Conservation (phyloP, 2,329 filamentous ascomycete genomes). For the Blastomyces percursus region DNA sequence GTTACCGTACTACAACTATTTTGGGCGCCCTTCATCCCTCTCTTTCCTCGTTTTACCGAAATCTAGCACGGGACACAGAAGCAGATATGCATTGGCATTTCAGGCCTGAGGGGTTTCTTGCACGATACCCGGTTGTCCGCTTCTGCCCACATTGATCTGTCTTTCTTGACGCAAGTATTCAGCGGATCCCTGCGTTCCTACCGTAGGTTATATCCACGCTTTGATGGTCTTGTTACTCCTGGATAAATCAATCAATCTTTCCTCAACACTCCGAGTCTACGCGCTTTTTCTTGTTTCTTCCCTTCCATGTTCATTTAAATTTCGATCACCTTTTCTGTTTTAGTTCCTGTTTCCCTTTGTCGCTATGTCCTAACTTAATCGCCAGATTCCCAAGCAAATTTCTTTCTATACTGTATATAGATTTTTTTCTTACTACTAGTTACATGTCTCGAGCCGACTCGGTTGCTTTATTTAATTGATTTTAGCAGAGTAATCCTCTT, state of each 20-base stretch:
- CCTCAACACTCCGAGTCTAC: background rate
- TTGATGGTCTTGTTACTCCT: too few species aligned
- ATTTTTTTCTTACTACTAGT: background rate
- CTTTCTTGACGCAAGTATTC: background rate
- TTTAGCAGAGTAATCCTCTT: background rate
- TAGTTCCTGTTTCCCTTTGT: background rate
- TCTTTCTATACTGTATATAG: conserved; percentile 2
- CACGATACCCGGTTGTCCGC: background rate
- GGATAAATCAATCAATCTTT: background rate
- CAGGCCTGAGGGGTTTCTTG: background rate
- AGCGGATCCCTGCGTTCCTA: background rate
- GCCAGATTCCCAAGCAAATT: background rate
- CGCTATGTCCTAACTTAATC: background rate
- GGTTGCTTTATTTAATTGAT: background rate
- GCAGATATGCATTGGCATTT: background rate
- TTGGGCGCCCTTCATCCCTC: background rate
- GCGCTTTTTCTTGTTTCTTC: background rate
- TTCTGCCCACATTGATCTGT: background rate
- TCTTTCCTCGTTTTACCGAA: background rate
- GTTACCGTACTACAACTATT: background rate
- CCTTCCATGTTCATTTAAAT: background rate
- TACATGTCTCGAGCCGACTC: background rate
- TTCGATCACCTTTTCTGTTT: background rate
- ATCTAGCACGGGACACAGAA: background rate
- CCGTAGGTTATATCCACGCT: too few species aligned